Evolutionary conservation across 805 yeast genomes (phyloP), one percentile per base, ranked within the genome.

Genomic region (Ogataea salicorniae): DNA sequence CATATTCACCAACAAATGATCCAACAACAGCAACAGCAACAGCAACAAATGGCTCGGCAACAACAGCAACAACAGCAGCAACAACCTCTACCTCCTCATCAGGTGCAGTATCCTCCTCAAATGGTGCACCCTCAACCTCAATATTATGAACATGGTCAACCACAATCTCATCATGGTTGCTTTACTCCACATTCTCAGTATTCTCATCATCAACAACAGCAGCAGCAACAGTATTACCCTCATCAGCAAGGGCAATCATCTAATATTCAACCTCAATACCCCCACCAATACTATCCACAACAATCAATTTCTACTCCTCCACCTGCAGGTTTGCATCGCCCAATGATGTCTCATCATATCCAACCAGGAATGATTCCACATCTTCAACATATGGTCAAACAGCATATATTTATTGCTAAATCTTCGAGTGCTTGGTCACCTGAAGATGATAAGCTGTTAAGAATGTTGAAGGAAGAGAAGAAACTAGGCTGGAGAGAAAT

Each of bases 401-500:
- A 31, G 8, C 40, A 42, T 14, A 26, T 45, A 11, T 44, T 49
- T 20, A 42, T 46, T 9, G 52, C 56, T 13, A 58, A 58, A 35
- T 50, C 60, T n/a, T 50, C 72, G 38, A 68, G 71, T 8, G 73
- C 92, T 0, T 87, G 95, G 95, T 84, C 87, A 42, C 83, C 88
- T 1, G 79, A 81, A 54, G 95, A 87, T 59, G 95, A 87, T 59
- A 68, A 80, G 46, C 61, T 86, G 26, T 67, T 87, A 44, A 75
- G 94, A 45, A 87, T 84, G 57, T 73, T 88, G 59, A 88, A 88
- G 66, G 96, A 88, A 63, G 81, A 81, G 51, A 87, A 83, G 62
- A 86, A 85, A 62, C 73, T 87, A 55, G 96, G 96, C 1, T 88
- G 96, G 96, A 81, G 88, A 64, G 95, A 88, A 55, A 87, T 88